Percentiles rank a stretch among this genome's conserved stretches.
Evolutionary conservation across 768 basidiomycete species (phyloP).

Genomic region (Lanmaoa rubissima): DNA sequence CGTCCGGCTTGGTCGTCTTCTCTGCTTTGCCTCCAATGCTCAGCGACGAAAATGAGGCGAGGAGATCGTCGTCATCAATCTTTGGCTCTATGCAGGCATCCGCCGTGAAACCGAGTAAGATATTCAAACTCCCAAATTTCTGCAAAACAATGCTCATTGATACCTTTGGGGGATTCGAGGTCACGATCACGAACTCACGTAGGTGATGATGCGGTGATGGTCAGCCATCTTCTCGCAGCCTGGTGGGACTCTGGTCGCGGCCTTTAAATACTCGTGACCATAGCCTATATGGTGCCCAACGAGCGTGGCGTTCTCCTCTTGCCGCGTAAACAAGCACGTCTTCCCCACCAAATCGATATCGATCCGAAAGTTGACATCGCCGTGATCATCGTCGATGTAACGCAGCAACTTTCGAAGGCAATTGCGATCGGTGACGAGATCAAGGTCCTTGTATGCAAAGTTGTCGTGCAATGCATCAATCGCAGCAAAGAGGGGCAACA

Average conservation of each 20-base stretch:
- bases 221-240: constrained; percentile 52
- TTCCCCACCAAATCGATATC: constrained; percentile 61
- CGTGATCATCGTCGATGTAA: constrained; percentile 36
- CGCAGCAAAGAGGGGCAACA: constrained; percentile 60
- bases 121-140: constrained; percentile 56
- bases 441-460: constrained; percentile 35
- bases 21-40: constrained; percentile 10
- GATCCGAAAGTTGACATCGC: constrained; percentile 56
- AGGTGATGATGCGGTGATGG: constrained; percentile 62
- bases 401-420: constrained; percentile 59
- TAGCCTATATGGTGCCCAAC: constrained; percentile 38
- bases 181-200: constrained; percentile 42
- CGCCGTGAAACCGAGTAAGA: constrained; percentile 58
- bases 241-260: constrained; percentile 44
- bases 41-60: constrained; percentile 26
- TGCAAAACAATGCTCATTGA: constrained; percentile 23
- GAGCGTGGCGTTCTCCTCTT: constrained; percentile 38
- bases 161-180: not conserved
- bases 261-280: constrained; percentile 63
- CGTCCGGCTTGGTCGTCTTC: not conserved
- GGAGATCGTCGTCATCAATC: constrained; percentile 24
- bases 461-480: constrained; percentile 42
- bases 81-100: constrained; percentile 37
- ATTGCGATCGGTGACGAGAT: constrained; percentile 63
- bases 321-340: constrained; percentile 61